These are phyloP conservation scores for Arthrobotrys sphaeroides DNA, from an alignment of 2,329 filamentous ascomycete species.

Conservation along the genomic window DNA sequence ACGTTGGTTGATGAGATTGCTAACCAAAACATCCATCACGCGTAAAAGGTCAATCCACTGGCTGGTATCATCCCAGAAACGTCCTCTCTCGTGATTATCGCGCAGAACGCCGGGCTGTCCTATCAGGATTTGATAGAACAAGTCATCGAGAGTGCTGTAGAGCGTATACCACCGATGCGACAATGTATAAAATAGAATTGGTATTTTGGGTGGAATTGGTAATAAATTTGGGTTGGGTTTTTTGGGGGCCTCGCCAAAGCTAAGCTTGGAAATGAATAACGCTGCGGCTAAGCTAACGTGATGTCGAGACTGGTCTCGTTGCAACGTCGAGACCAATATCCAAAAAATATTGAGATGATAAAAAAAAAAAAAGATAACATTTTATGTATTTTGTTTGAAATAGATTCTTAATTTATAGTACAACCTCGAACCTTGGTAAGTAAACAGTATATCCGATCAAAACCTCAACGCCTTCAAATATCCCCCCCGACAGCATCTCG, in stretches of 20 bases:
- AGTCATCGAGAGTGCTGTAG: not conserved
- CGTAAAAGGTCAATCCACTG: slow-evolving; percentile 7
- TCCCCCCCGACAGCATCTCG: not conserved
- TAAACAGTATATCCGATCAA: not conserved
- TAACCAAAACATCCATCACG: not conserved
- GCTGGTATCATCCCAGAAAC: not conserved
- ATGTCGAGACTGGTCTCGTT: too few relatives aligned
- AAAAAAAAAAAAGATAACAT: too few relatives aligned
- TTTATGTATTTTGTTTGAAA: too few relatives aligned
- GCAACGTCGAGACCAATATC: too few relatives aligned
- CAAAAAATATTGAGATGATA: too few relatives aligned
- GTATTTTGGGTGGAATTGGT: too few relatives aligned
- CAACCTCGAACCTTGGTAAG: not conserved
- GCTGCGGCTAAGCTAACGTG: too few relatives aligned
- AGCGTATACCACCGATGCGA: not conserved
- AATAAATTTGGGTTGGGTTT: too few relatives aligned
- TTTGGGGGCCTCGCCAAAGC: too few relatives aligned
- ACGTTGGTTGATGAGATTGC: too few relatives aligned
- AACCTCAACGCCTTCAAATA: slow-evolving; percentile 2
- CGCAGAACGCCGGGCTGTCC: slow-evolving; percentile 1
- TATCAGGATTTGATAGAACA: not conserved
- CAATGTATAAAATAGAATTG: not conserved
- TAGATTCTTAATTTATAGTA: not conserved
- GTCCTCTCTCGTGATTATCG: slow-evolving; percentile 1
- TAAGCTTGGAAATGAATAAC: too few relatives aligned